A percentile compares a stretch with the other conserved stretches of the same genome.
These are phyloP conservation scores for Solanum piurae DNA, from an alignment of 257 asterid species.

Conservation along the genomic window DNA sequence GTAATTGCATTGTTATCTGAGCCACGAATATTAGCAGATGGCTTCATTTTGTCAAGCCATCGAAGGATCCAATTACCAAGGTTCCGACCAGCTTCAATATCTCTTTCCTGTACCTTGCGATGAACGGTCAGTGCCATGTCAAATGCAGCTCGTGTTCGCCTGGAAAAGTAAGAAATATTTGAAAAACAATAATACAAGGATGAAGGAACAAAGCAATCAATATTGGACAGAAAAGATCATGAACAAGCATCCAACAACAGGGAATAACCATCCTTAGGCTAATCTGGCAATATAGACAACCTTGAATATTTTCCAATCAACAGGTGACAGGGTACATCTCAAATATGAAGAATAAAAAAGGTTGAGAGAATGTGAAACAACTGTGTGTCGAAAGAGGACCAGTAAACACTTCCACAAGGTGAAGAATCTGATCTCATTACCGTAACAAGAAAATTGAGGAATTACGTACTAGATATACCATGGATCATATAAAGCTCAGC, in stretches of 20 bases:
- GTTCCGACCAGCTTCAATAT: slow-evolving; percentile 80
- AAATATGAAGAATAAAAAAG: neutral
- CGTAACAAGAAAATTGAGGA: neutral
- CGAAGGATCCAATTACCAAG: slow-evolving; percentile 80
- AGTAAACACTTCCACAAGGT: neutral
- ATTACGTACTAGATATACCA: neutral
- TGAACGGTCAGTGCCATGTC: slow-evolving; percentile 68
- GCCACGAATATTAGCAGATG: slow-evolving; percentile 72
- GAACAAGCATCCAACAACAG: neutral
- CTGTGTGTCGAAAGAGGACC: neutral
- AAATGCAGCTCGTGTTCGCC: slow-evolving; percentile 69
- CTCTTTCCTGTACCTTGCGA: slow-evolving; percentile 65
- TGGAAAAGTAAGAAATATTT: slow-evolving; percentile 16
- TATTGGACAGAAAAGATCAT: neutral
- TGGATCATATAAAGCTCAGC: neutral
- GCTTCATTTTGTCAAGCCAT: slow-evolving; percentile 74
- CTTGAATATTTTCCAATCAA: neutral
- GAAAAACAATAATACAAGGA: neutral
- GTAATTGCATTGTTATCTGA: slow-evolving; percentile 13
- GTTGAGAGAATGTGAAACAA: neutral
- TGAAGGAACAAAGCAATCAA: neutral
- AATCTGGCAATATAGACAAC: neutral
- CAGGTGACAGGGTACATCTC: neutral
- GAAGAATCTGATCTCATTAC: neutral
- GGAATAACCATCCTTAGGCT: neutral